Conservation (phyloP, 768 basidiomycete species). For the Boletus patriciae region DNA sequence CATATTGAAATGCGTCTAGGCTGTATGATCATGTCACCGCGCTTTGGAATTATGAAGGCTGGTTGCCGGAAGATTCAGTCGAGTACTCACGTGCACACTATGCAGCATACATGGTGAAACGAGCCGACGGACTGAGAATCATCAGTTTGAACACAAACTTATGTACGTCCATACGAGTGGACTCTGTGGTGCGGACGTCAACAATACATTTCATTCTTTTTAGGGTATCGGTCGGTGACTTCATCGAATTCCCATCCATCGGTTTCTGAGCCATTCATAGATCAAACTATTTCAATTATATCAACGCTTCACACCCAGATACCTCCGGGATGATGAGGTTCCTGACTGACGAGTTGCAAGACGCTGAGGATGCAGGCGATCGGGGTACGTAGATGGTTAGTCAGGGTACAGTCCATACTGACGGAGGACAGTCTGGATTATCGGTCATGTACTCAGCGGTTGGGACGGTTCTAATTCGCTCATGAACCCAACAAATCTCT, state of each 20-base stretch:
- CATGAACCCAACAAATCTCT: slow-evolving; percentile 65
- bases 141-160: slow-evolving; percentile 78
- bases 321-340: slow-evolving; percentile 75
- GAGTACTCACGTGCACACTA: slow-evolving; percentile 65
- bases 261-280: slow-evolving; percentile 31
- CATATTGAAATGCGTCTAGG: slow-evolving; percentile 39
- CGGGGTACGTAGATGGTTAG: slow-evolving; percentile 45
- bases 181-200: background rate
- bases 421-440: slow-evolving; percentile 44
- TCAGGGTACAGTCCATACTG: slow-evolving; percentile 6
- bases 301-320: slow-evolving; percentile 70
- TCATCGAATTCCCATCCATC: background rate
- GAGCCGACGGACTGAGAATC: slow-evolving; percentile 63
- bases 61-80: slow-evolving; percentile 61
- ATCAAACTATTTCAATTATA: slow-evolving; percentile 74
- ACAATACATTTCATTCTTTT: slow-evolving; percentile 1
- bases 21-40: slow-evolving; percentile 73
- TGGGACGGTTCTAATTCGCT: slow-evolving; percentile 75
- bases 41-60: slow-evolving; percentile 70
- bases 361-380: slow-evolving; percentile 73
- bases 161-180: slow-evolving; percentile 45
- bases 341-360: slow-evolving; percentile 75
- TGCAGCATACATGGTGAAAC: slow-evolving; percentile 67
- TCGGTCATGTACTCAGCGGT: slow-evolving; percentile 57
- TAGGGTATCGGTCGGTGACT: slow-evolving; percentile 34